These are phyloP conservation scores for Sarcodon sp. DNA, from an alignment of 768 basidiomycete genomes.

Conservation along the genomic window DNA sequence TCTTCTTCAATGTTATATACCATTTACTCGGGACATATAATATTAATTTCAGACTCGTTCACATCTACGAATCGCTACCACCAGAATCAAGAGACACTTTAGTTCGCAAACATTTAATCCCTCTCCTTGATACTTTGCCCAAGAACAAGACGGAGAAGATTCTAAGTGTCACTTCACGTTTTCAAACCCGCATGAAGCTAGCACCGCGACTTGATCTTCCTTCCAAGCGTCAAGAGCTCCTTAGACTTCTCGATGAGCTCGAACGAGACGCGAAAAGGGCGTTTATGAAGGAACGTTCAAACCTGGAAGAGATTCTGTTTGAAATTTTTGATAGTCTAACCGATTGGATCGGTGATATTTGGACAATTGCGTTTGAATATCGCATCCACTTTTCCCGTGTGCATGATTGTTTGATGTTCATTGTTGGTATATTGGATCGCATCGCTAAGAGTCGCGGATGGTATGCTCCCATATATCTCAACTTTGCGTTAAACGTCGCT, in stretches of 20 bases:
- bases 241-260: slow-evolving; percentile 37
- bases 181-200: slow-evolving; percentile 22
- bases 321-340: slow-evolving; percentile 44
- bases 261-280: slow-evolving; percentile 38
- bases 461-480: not conserved
- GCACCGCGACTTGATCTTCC: slow-evolving; percentile 40
- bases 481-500: slow-evolving; percentile 3
- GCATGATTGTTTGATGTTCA: slow-evolving; percentile 43
- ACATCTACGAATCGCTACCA: slow-evolving; percentile 37
- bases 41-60: slow-evolving; percentile 24
- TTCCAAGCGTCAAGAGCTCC: slow-evolving; percentile 42
- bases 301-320: slow-evolving; percentile 36
- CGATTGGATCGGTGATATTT: slow-evolving; percentile 51
- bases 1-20: too few species aligned
- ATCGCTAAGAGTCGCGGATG: slow-evolving; percentile 25
- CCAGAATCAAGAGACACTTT: slow-evolving; percentile 35
- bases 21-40: too few species aligned
- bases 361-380: slow-evolving; percentile 49
- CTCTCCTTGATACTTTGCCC: slow-evolving; percentile 31
- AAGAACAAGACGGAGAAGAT: slow-evolving; percentile 24
- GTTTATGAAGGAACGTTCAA: slow-evolving; percentile 38
- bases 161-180: slow-evolving; percentile 23
- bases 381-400: slow-evolving; percentile 35
- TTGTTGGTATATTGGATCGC: slow-evolving; percentile 30
- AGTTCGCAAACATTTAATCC: slow-evolving; percentile 34